Conservation (phyloP, 2,329 filamentous ascomycete genomes). For the Zasmidium citrigriseum region DNA sequence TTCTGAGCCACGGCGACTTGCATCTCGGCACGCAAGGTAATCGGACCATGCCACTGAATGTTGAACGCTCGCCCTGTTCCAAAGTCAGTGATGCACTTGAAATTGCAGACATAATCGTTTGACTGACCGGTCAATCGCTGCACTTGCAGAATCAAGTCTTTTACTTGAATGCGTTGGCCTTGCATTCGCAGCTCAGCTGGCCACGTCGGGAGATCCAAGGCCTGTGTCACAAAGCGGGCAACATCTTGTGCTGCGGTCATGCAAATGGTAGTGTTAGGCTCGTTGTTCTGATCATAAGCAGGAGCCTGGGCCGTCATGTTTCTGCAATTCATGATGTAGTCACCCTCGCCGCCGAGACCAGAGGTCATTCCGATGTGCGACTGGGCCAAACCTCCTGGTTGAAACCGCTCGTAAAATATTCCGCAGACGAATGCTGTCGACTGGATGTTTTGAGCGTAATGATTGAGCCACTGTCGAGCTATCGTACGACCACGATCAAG, state of each 20-base stretch:
- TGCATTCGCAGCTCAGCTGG: conserved; percentile 68
- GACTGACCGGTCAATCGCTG: not conserved
- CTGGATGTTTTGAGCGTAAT: conserved; percentile 60
- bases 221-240: conserved; percentile 69
- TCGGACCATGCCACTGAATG: conserved; percentile 48
- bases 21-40: conserved; percentile 53
- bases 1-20: conserved; percentile 39
- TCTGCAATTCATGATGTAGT: conserved; percentile 66
- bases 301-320: conserved; percentile 62
- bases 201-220: conserved; percentile 67
- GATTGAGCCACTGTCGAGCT: conserved; percentile 59
- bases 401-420: conserved; percentile 74
- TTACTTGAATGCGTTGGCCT: conserved; percentile 65
- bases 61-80: conserved; percentile 15
- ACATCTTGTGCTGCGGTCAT: conserved; percentile 72
- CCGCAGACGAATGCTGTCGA: conserved; percentile 74
- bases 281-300: conserved; percentile 53
- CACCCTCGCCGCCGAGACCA: conserved; percentile 58
- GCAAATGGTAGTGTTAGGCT: conserved; percentile 56
- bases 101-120: not conserved
- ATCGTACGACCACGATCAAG: conserved; percentile 61
- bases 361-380: conserved; percentile 58
- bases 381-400: conserved; percentile 63
- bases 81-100: not conserved
- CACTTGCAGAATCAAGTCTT: conserved; percentile 49